Evolutionary conservation across 148 eudicot genomes (phyloP), one percentile per base, ranked within the genome.

Genomic region (Talinum fruticosum): DNA sequence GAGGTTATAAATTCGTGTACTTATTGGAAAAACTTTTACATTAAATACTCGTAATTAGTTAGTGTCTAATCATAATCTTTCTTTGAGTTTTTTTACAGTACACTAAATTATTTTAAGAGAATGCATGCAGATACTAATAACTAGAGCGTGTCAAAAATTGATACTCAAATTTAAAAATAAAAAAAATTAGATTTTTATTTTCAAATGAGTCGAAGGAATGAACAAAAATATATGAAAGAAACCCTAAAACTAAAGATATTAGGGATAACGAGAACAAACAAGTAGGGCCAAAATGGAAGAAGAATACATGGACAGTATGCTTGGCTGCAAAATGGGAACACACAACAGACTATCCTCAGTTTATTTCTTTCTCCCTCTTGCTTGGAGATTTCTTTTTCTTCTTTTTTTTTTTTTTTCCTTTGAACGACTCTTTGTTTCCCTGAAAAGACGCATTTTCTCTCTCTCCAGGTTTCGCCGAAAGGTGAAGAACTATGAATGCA

Each of bases 401-500:
- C 21, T 7, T 6, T 29, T 15, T 34, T 13, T 34, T 64, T 36
- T 34, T 0, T 0, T 2, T 0, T 35, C 12, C 5, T n/a, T 8
- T 35, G 1, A 1, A 24, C 21, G 81, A 72, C 76, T 49, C 76
- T 72, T 72, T 73, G 45, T 38, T 5, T 5, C 16, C 81, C 51
- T 79, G 29, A 79, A 79, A 66, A 72, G 81, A 49, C 81, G 64
- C 65, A 23, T 72, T 18, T 8, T 49, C 21, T 53, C 51, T 74
- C 33, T 59, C 16, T 10, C 47, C 4, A 18, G 59, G n/a, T 44
- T 49, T 78, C 70, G 72, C 72, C 76, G 77, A 79, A 73, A 72
- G 75, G 59, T 61, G 69, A 57, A 23, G 38, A 29, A 2, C 24
- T 51, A 49, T 69, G 51, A 51, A 47, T 30, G 10, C 64, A 10